Evolutionary conservation across 2,329 filamentous ascomycete species (phyloP).

Genomic region (Sporothrix sp.): DNA sequence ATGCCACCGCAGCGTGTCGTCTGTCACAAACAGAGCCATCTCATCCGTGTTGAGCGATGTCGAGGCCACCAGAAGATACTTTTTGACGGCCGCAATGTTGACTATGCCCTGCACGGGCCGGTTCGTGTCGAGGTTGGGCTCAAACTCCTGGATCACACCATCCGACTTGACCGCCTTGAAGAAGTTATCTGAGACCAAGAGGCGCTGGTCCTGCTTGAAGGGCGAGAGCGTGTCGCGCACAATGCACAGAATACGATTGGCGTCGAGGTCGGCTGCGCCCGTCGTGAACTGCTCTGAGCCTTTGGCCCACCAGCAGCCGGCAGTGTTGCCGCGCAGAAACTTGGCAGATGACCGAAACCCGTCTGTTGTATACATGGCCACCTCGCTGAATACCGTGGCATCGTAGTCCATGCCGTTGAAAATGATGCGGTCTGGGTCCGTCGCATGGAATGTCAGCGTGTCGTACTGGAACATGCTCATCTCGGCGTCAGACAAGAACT

Average conservation of each 20-base stretch:
- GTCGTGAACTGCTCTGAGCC: conserved; percentile 63
- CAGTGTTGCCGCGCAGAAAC: conserved; percentile 55
- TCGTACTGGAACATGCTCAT: conserved; percentile 44
- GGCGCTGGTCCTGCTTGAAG: conserved; percentile 62
- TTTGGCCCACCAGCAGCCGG: conserved; percentile 82
- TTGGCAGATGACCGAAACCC: conserved; percentile 64
- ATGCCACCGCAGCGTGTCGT: conserved; percentile 80
- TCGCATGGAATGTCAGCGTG: conserved; percentile 68
- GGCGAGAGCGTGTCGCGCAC: conserved; percentile 62
- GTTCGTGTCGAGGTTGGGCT: conserved; percentile 66
- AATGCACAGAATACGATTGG: conserved; percentile 70
- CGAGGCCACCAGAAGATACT: conserved; percentile 75
- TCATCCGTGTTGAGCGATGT: conserved; percentile 74
- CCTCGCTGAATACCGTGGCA: conserved; percentile 52
- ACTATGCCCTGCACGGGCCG: conserved; percentile 70
- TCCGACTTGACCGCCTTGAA: conserved; percentile 48
- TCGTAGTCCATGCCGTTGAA: conserved; percentile 67
- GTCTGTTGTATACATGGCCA: conserved; percentile 68
- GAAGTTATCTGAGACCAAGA: conserved; percentile 75
- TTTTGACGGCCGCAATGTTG: conserved; percentile 75
- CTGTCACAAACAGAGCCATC: conserved; percentile 81
- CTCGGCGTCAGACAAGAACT: conserved; percentile 55
- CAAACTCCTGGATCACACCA: conserved; percentile 49
- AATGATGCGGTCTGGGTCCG: conserved; percentile 74
- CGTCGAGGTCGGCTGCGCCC: conserved; percentile 54